Evolutionary conservation across 345 rosid genomes (phyloP), one percentile per base, ranked within the genome.

Genomic region (Gossypium herbaceum): DNA sequence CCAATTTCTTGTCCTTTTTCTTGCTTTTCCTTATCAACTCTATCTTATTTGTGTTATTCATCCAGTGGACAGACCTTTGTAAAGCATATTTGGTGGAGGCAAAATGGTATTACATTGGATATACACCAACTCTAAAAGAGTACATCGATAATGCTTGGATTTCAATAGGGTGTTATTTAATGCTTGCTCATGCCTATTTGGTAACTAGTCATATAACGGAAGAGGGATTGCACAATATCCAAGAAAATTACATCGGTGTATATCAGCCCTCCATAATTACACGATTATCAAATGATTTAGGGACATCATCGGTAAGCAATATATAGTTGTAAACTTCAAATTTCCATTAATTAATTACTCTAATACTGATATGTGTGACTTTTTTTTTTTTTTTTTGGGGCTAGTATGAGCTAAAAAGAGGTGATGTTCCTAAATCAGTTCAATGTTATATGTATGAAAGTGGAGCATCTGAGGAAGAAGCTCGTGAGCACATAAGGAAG

Each of bases 261-360:
- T 67, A 50, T 3, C 67, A 55, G 39, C 79, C 85, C 1, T 82
- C 88, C n/a, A 43, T 73, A 17, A 75, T 82, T 73, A 19, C 78
- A 22, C 79, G 86, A 48, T 76, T 82, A 11, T 74, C 74, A 2
- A 56, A 87, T 24, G 87, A 85, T 63, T 51, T 87, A 8, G 88
- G 79, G 68, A 87, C 90, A 47, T 82, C 90, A 1, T 12, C 77
- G 76, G 88, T 85, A 74, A 10, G 27, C 15, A 54, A 29, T 61
- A 12, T 50, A 29, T 29, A 29, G 34, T 3, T 29, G 34, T 29
- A 29, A 29, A 29, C 34, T 29, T 29, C 0, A 29, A 29, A 3
- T 29, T 29, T 29, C 34, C 1, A 3, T 29, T 29, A 29, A 29
- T 29, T 29, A 29, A 29, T 0, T 29, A 3, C 34, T 29, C 34